Conservation (phyloP, 2,329 filamentous ascomycete species). For the Colletotrichum lentis region DNA sequence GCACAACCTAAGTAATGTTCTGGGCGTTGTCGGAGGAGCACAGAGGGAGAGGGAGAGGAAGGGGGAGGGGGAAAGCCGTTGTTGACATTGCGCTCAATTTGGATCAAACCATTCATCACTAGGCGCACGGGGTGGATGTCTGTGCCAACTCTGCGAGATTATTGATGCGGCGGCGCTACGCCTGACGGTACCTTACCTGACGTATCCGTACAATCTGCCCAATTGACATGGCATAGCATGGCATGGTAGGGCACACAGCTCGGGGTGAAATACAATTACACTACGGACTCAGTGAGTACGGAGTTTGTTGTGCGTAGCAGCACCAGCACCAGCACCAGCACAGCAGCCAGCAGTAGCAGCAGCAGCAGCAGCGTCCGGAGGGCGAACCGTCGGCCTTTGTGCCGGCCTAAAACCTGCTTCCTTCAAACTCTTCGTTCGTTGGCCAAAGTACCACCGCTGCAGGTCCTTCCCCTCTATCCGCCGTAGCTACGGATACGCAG, state of each 20-base stretch:
- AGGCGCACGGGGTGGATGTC: not conserved
- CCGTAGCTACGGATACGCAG: too few relatives aligned
- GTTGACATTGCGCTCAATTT: not conserved
- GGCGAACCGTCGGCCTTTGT: not conserved
- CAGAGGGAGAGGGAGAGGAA: not conserved
- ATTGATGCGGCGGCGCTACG: slow-evolving; percentile 1
- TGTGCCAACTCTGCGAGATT: slow-evolving; percentile 1
- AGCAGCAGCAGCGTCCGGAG: not conserved
- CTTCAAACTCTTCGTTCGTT: not conserved
- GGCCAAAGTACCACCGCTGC: too few relatives aligned
- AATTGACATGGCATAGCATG: not conserved
- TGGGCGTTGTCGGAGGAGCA: not conserved
- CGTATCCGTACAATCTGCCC: slow-evolving; percentile 10
- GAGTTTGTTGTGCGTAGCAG: not conserved
- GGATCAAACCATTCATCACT: not conserved
- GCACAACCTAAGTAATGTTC: not conserved
- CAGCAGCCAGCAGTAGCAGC: not conserved
- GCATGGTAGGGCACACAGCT: not conserved
- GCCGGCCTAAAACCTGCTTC: slow-evolving; percentile 5
- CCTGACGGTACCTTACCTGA: slow-evolving; percentile 16
- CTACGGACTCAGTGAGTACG: too few relatives aligned
- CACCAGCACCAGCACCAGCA: slow-evolving; percentile 2
- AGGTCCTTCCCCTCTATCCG: slow-evolving; percentile 1
- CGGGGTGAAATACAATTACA: too few relatives aligned
- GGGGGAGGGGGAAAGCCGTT: not conserved